A percentile compares a stretch with the other conserved stretches of the same genome.
Evolutionary conservation across 2,329 filamentous ascomycete species (phyloP).

Genomic region (Metarhizium rileyi): DNA sequence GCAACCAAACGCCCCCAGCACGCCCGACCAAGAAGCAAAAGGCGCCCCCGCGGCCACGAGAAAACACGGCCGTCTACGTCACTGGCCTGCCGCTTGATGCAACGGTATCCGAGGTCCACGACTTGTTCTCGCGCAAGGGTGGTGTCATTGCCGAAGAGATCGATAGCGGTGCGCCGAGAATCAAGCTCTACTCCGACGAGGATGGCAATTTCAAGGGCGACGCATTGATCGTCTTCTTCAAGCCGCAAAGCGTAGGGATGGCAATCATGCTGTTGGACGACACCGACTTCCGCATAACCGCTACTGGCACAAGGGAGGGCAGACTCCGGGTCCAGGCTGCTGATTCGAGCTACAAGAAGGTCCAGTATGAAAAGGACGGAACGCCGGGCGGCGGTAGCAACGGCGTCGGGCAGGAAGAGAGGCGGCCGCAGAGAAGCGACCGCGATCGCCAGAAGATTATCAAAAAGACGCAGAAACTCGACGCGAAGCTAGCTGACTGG

Average conservation of each 20-base stretch:
- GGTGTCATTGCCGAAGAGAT: constrained; percentile 93
- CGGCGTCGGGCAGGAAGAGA: constrained; percentile 20
- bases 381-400: constrained; percentile 9
- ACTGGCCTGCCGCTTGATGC: constrained; percentile 77
- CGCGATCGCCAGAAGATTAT: constrained; percentile 84
- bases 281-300: constrained; percentile 62
- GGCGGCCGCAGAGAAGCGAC: constrained; percentile 40
- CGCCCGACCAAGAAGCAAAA: constrained; percentile 37
- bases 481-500: constrained; percentile 91
- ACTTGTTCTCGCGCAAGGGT: constrained; percentile 73
- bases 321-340: constrained; percentile 76
- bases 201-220: constrained; percentile 86
- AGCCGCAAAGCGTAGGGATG: constrained; percentile 82
- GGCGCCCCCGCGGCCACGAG: constrained; percentile 39
- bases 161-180: constrained; percentile 74
- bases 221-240: constrained; percentile 88
- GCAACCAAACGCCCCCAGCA: constrained; percentile 10
- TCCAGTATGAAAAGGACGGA: constrained; percentile 50
- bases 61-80: constrained; percentile 89
- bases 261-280: constrained; percentile 75
- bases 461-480: constrained; percentile 80
- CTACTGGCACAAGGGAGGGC: constrained; percentile 42
- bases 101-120: constrained; percentile 68
- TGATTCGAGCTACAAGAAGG: constrained; percentile 86
- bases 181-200: constrained; percentile 85